Evolutionary conservation across 768 basidiomycete species (phyloP), one percentile per base, ranked within the genome.

Genomic region (Lyophyllum atratum): DNA sequence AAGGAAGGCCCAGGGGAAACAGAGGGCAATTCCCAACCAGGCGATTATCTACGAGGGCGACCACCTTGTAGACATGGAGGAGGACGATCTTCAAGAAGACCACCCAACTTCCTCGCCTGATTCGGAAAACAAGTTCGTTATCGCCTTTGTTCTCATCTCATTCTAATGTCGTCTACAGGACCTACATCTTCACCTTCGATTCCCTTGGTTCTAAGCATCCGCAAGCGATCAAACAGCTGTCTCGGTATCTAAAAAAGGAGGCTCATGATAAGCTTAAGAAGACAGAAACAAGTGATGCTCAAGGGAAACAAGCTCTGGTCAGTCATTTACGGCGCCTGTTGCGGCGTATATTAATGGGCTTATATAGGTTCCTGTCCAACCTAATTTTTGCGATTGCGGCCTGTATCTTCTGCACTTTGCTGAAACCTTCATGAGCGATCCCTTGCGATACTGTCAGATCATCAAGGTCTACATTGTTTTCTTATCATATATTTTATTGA

Each of bases 381-480:
- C 85, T 15, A 98, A 98, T 67, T 92, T 78, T 60, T 92, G 87
- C 66, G 95, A 98, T 69, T 99, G 97, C 63, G 97, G 97, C 6
- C 69, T 97, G 26, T 99, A 92, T 70, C 79, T 98, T 12, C 76
- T 98, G 11, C 94, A 98, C 66, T 93, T 93, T 49, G 90, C 87
- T 8, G 77, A 86, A 63, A 84, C 83, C 0, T 92, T 98, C 66
- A 83, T 97, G 71, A 72, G 67, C 8, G 73, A 89, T 52, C 89
- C 93, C 0, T 65, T 70, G 0, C 66, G 72, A 17, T 83, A 86
- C 55, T 74, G 78, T 51, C 60, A 76, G 9, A 71, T 79, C 29
- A 87, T 92, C 46, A 66, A 77, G 58, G 80, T 80, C 64, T 26
- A 2, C 67, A 28, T 34, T 17, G 33, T 7, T 31, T 44, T 43